Conservation (phyloP, 257 asterid genomes). For the Forsythia suspensa region DNA sequence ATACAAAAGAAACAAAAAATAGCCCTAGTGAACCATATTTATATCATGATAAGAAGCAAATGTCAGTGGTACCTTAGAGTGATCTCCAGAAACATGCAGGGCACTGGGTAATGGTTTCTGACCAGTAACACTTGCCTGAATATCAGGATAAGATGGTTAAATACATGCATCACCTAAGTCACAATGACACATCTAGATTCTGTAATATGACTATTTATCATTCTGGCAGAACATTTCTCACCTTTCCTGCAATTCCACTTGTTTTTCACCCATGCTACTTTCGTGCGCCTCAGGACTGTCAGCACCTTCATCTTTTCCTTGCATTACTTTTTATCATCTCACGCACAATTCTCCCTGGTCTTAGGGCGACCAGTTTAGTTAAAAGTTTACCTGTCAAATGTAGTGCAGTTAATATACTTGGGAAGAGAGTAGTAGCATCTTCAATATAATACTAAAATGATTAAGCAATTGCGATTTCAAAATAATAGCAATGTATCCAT, state of each 20-base stretch:
- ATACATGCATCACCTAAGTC: slow-evolving; percentile 16
- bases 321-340: slow-evolving; percentile 83
- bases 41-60: slow-evolving; percentile 7
- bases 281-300: slow-evolving; percentile 49
- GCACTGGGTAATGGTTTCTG: slow-evolving; percentile 76
- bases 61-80: slow-evolving; percentile 77
- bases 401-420: slow-evolving; percentile 12
- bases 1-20: background rate
- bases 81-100: slow-evolving; percentile 99
- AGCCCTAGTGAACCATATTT: slow-evolving; percentile 3
- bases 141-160: slow-evolving; percentile 37
- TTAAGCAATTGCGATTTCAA: background rate
- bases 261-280: slow-evolving; percentile 28
- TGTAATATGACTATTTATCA: background rate
- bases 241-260: slow-evolving; percentile 76
- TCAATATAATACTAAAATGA: background rate
- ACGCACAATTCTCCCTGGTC: slow-evolving; percentile 82
- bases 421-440: slow-evolving; percentile 21
- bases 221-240: slow-evolving; percentile 33
- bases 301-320: slow-evolving; percentile 84
- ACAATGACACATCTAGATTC: background rate
- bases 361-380: slow-evolving; percentile 79
- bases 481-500: background rate
- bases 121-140: slow-evolving; percentile 82
- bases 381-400: slow-evolving; percentile 78